Evolutionary conservation across 2,329 filamentous ascomycete genomes (phyloP), one percentile per base, ranked within the genome.

Genomic region (Fusarium transvaalense): DNA sequence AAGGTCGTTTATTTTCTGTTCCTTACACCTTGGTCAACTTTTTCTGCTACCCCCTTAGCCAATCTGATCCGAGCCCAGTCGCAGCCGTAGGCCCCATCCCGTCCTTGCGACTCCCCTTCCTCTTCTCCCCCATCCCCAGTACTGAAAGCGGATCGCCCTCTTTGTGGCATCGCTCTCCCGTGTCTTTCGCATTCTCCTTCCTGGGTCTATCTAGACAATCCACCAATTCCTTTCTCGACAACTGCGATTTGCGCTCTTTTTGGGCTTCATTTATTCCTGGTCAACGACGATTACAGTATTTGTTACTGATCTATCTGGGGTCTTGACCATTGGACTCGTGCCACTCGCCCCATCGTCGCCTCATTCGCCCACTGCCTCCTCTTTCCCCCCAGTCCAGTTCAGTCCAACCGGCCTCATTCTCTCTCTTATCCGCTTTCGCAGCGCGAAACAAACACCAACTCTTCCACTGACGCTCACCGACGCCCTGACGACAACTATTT

Each of bases 361-460:
- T 72, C 58, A 72, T 74, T 73, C 68, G 64, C 64, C 71, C 50
- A 55, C 52, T 50, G 52, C 61, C 71, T 39, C 60, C 59, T 57
- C 61, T 62, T 43, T 34, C 56, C 68, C 68, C 68, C 59, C 59
- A 50, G 56, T 61, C 34, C 25, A 45, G 42, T 29, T 25, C 42
- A 45, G 25, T 29, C 23, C 47, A 51, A 37, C 66, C 60, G 57
- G 61, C 51, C 64, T 66, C 57, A 32, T 63, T 58, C 60, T 59
- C 60, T 62, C 57, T 58, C 67, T 65, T 63, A 67, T 75, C 68
- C 64, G 54, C 67, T 60, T 68, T 56, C 67, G 58, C 74, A 74
- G 72, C 69, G 72, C 72, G 64, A 74, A 72, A 74, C 72, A 72
- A 74, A 69, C 72, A 74, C 63, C 56, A 63, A 56, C 42, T 52